Base-by-base conservation (phyloP, 2,329 filamentous ascomycete species). In the Zasmidium citrigriseum region DNA sequence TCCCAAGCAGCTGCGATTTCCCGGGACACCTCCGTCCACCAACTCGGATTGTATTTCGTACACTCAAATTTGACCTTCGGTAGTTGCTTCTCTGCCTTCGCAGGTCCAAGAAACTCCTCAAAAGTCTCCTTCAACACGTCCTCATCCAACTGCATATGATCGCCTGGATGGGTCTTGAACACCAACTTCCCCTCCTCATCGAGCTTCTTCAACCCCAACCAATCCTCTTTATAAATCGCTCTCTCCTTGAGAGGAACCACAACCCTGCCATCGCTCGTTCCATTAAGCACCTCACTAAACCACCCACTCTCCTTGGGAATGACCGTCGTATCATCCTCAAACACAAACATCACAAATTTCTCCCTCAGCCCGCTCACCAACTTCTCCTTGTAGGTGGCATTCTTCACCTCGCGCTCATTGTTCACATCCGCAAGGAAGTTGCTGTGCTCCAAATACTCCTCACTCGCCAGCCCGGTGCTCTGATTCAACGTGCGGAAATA, bases 361-460 rank as follows among this genome's bases (percentile, higher is more conserved):
- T 49, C 64, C 67, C 88, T 89, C 68, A 89, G 84, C 71, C 99
- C 73, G 29, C 70, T 75, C 7, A 82, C 82, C 49, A 99, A 66
- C 70, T 93, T 89, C 67, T 83, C 75, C 71, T 83, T 86, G 75
- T 98, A 99, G 12, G 77, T 82, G 34, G 76, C 69, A 69, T 92
- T 96, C 83, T 96, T 96, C 55, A 78, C 61, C 50, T 65, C 69
- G 11, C 93, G 83, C 83, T 99, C 95, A 74, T 98, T 98, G 77
- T 99, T 99, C 77, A 98, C 88, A 72, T 98, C 93, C 10, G 93
- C 95, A 9, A 99, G 80, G 75, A 96, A 97, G 73, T 93, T 93
- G 68, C 90, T 95, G 71, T 86, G 74, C 65, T 87, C 85, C 20
- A 98, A 83, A 72, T 98, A 99, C 25, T 81, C 76, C 0, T 86